Base-by-base conservation (phyloP, 352 stramenopile genomes). In the Phytophthora pini region DNA sequence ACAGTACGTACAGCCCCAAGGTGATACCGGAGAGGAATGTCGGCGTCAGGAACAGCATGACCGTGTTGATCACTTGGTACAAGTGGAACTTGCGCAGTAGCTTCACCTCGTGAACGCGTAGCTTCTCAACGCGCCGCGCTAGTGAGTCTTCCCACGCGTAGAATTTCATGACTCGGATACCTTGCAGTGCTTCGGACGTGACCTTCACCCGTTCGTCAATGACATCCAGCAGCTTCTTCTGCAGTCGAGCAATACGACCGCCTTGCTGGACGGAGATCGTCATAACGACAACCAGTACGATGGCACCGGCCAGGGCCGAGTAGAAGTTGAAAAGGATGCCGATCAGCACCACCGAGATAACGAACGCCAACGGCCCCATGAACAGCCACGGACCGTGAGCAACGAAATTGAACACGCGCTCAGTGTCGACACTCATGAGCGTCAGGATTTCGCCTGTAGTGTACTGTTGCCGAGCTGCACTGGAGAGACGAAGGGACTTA, bases 401-500 rank as follows among this genome's bases (percentile, higher is more conserved):
- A 32, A 70, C 68, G 11, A 31, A 48, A n/a, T 62, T 58, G 49
- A 80, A 82, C 0, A 82, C 46, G 1, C 73, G 73, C 49, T 81
- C 69, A 0, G 57, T 57, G 43, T 81, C 73, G 40, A 43, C 36
- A 43, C 36, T 43, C 36, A 43, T 43, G 36, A 43, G 36, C 12
- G 36, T 43, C 5, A 43, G 27, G n/a, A 81, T 69, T 52, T 81
- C 73, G 7, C 73, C 73, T 5, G 65, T 74, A 10, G 70, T 70
- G 49, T 76, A 72, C 48, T 72, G 31, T 17, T 76, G 68, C 11
- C 68, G 54, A 15, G 50, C 76, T 56, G 5, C 84, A 52, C 26
- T 87, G 17, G 39, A 96, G 47, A 57, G 75, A 53, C 52, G 85
- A 83, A 97, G 15, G 79, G 87, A 61, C 56, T 80, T 83, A 5